These are phyloP conservation scores for Pleurotus giganteus DNA, from an alignment of 768 basidiomycete genomes.

Conservation along the genomic window DNA sequence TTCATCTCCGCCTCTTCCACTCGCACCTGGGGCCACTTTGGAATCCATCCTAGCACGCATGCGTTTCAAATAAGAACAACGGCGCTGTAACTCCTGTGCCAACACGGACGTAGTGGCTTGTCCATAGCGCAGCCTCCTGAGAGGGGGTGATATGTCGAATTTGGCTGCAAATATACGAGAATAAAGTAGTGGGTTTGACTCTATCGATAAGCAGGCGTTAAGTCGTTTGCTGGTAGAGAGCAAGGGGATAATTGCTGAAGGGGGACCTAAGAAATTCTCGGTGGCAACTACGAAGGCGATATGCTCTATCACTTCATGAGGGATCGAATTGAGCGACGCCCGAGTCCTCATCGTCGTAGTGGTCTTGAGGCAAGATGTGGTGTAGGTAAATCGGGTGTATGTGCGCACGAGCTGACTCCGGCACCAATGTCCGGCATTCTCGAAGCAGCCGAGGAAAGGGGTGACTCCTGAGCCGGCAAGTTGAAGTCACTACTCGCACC, in stretches of 20 bases:
- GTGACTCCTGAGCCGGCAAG: too few relatives aligned
- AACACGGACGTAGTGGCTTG: slow-evolving; percentile 40
- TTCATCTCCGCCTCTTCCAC: slow-evolving; percentile 22
- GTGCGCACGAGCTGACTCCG: too few relatives aligned
- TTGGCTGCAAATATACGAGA: slow-evolving; percentile 64
- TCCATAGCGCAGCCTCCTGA: slow-evolving; percentile 46
- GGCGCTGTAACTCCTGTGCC: slow-evolving; percentile 61
- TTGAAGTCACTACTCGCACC: too few relatives aligned
- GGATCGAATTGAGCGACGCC: slow-evolving; percentile 47
- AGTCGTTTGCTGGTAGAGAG: slow-evolving; percentile 48
- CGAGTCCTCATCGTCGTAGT: slow-evolving; percentile 21
- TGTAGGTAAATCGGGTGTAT: background rate
- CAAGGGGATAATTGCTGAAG: slow-evolving; percentile 54
- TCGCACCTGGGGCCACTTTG: slow-evolving; percentile 22
- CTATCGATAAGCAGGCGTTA: slow-evolving; percentile 47
- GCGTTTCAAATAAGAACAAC: slow-evolving; percentile 56
- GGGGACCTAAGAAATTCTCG: slow-evolving; percentile 54
- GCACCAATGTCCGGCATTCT: too few relatives aligned
- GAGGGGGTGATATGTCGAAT: slow-evolving; percentile 58
- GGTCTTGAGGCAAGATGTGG: background rate
- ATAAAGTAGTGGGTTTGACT: slow-evolving; percentile 66
- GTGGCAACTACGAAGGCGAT: slow-evolving; percentile 69
- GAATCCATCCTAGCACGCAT: slow-evolving; percentile 48
- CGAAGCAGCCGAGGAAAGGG: too few relatives aligned
- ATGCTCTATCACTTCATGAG: slow-evolving; percentile 77